Base-by-base conservation (phyloP, 139 green algal genomes). In the Tetradesmus lagerheimii region DNA sequence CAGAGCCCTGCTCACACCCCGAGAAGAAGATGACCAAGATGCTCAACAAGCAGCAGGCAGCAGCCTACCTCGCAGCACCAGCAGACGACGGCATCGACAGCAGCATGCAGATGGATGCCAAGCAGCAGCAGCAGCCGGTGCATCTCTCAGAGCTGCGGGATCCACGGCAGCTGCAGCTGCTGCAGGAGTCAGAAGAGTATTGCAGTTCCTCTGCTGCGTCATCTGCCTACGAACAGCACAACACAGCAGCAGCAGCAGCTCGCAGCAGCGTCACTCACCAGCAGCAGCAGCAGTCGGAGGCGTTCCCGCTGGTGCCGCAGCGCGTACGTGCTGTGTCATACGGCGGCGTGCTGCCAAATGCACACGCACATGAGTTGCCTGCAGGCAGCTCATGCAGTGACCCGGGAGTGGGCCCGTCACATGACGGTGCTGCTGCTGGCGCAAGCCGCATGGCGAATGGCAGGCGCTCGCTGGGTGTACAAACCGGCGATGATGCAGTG, bases 51-150 rank as follows among this genome's bases (percentile, higher is more conserved):
- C 38, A 88, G 50, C 62, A 88, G 64, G 64, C 83, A 41, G 62
- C 67, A 62, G 83, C 83, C 0, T 88, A 88, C 83, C 29, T 80
- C 12, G 37, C 35, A 41, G 81, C 81, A 37, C 45, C 39, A 23
- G 80, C 80, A 29, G 37, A 47, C 47, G 50, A 29, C 47, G 35
- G 80, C 43, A 50, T 25, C 31, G 57, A 39, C 47, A 76, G 80
- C 43, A 50, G 14, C 50, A 76, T 38, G 29, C 25, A 37, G 27
- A 29, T 0, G 4, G 80, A 38, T 27, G 27, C n/a, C 27, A 3
- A 38, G 43, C 80, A 74, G 80, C 80, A 87, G 82, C 82, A 50
- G 34, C 53, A 57, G 82, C 82, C 41, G 35, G 34, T 78, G 82
- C 20, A 20, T 41, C 78, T 84, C 37, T n/a, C n/a, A 38, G 20